Evolutionary conservation across 2,329 filamentous ascomycete species (phyloP).

Genomic region (Fusarium napiforme): DNA sequence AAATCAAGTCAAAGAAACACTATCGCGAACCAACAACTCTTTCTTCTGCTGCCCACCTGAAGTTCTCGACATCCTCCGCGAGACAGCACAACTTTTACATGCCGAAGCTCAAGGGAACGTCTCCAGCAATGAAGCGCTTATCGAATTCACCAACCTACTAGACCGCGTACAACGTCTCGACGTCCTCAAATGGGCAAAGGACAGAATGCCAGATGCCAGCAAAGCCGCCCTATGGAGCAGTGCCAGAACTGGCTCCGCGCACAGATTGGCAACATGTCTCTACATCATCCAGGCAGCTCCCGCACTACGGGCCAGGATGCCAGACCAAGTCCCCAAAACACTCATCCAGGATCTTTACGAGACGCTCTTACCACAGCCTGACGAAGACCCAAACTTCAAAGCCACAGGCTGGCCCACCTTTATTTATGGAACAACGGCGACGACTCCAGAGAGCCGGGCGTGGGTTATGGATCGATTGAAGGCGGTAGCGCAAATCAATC

Average conservation of each 20-base stretch:
- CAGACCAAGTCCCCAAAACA: slow-evolving; percentile 35
- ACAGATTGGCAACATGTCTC: slow-evolving; percentile 56
- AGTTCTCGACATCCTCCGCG: slow-evolving; percentile 55
- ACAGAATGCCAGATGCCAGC: slow-evolving; percentile 49
- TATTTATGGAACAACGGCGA: slow-evolving; percentile 63
- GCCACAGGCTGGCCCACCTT: slow-evolving; percentile 67
- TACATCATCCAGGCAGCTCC: slow-evolving; percentile 57
- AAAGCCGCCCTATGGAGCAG: slow-evolving; percentile 49
- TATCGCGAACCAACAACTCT: slow-evolving; percentile 55
- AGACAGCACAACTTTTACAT: slow-evolving; percentile 53
- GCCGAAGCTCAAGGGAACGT: slow-evolving; percentile 40
- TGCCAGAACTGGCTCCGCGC: slow-evolving; percentile 53
- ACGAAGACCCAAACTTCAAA: slow-evolving; percentile 64
- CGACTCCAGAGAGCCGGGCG: slow-evolving; percentile 52
- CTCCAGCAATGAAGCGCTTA: slow-evolving; percentile 39
- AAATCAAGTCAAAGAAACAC: slow-evolving; percentile 49
- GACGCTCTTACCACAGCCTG: slow-evolving; percentile 59
- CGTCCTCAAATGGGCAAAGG: slow-evolving; percentile 53
- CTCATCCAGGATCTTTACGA: slow-evolving; percentile 59
- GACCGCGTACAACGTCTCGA: slow-evolving; percentile 53
- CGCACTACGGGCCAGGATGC: slow-evolving; percentile 36
- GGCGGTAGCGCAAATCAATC: slow-evolving; percentile 52
- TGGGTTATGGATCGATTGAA: slow-evolving; percentile 61
- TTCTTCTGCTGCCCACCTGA: slow-evolving; percentile 59
- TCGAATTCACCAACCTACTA: slow-evolving; percentile 48